Conservation (phyloP, 805 yeast genomes). For the Spathaspora girioi region DNA sequence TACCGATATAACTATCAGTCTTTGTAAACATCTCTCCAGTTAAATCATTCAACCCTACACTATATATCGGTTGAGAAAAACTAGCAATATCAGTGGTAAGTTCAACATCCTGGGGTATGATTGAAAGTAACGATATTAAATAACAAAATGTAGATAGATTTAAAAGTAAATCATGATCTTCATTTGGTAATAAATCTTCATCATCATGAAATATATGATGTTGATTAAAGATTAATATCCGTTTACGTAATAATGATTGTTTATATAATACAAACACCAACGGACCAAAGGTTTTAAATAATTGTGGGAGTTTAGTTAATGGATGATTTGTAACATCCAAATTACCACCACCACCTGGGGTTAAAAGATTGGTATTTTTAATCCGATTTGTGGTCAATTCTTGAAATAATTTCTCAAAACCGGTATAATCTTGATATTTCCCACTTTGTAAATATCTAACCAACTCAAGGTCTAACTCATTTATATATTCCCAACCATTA, state of each 20-base stretch:
- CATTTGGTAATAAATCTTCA: slow-evolving; percentile 2
- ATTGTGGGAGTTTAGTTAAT: slow-evolving; percentile 36
- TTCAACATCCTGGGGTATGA: slow-evolving; percentile 56
- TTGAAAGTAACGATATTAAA: slow-evolving; percentile 55
- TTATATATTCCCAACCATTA: slow-evolving; percentile 38
- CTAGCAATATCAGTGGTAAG: slow-evolving; percentile 12
- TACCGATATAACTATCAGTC: slow-evolving; percentile 46
- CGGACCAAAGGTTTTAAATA: slow-evolving; percentile 59
- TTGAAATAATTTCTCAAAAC: slow-evolving; percentile 15
- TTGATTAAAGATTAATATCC: slow-evolving; percentile 46
- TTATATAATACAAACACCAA: slow-evolving; percentile 63
- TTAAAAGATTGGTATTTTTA: too few relatives aligned
- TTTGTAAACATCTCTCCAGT: slow-evolving; percentile 15
- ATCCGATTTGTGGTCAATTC: slow-evolving; percentile 2
- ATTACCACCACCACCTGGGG: too few relatives aligned
- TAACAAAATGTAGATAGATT: slow-evolving; percentile 47
- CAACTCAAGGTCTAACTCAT: slow-evolving; percentile 22
- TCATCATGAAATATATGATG: slow-evolving; percentile 11
- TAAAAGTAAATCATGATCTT: slow-evolving; percentile 1
- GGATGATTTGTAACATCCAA: slow-evolving; percentile 33
- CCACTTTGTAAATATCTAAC: slow-evolving; percentile 15
- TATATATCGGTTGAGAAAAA: slow-evolving; percentile 51
- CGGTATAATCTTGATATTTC: slow-evolving; percentile 14
- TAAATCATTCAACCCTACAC: slow-evolving; percentile 59
- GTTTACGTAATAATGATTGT: slow-evolving; percentile 53